Evolutionary conservation across 2,329 filamentous ascomycete species (phyloP).

Genomic region (Coniochaeta hoffmannii): DNA sequence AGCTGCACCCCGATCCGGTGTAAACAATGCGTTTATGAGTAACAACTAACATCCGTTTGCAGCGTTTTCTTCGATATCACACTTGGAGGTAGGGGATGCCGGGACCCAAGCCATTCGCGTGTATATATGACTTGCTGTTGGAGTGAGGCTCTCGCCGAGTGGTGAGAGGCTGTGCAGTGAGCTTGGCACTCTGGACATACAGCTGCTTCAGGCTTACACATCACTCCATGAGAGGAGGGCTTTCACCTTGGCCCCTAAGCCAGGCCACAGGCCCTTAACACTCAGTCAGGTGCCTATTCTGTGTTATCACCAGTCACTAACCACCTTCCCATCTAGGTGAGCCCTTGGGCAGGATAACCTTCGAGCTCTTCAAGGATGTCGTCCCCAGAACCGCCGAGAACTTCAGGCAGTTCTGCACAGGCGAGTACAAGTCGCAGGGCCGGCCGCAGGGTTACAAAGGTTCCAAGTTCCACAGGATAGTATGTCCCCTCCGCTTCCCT

Average conservation of each 20-base stretch:
- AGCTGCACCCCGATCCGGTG: neutral
- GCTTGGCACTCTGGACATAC: neutral
- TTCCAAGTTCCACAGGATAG: slow-evolving; percentile 88
- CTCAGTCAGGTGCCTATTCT: neutral
- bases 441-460: slow-evolving; percentile 90
- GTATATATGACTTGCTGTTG: slow-evolving; percentile 5
- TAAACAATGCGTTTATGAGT: neutral
- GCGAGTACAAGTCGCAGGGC: slow-evolving; percentile 77
- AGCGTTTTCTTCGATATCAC: slow-evolving; percentile 38
- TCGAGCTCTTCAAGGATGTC: slow-evolving; percentile 81
- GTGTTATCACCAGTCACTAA: neutral
- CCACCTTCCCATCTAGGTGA: slow-evolving; percentile 52
- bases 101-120: neutral
- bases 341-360: slow-evolving; percentile 77
- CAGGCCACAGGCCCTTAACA: neutral
- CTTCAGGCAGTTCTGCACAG: slow-evolving; percentile 94
- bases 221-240: neutral
- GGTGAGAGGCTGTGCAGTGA: neutral
- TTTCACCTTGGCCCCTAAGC: too few species aligned
- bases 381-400: slow-evolving; percentile 90
- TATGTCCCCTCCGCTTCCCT: slow-evolving; percentile 35
- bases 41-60: slow-evolving; percentile 18
- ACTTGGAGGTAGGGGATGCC: slow-evolving; percentile 56
- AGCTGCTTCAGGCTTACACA: neutral
- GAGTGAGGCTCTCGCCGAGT: slow-evolving; percentile 2